Evolutionary conservation across 2,329 filamentous ascomycete species (phyloP), one percentile per base, ranked within the genome.

Genomic region (Colletotrichum tabaci): DNA sequence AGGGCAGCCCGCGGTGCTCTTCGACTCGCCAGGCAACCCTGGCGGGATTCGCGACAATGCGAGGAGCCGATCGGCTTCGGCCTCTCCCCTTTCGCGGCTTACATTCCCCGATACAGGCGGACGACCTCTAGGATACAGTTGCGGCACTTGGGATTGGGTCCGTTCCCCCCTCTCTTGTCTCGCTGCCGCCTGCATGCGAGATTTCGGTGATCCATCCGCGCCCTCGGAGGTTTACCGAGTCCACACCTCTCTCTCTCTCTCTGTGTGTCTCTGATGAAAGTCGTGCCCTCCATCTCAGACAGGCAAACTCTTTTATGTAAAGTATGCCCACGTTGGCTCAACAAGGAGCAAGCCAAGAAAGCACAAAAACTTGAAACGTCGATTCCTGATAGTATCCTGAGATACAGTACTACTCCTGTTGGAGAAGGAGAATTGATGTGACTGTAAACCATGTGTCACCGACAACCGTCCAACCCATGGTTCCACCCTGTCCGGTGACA

Each of bases 201-300:
- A 58, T 30, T 63, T 63, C 68, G 68, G 65, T 46, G 56, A 63
- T 63, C 65, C 65, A 68, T 60, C 68, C 68, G 68, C 65, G 42
- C 21, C 53, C 47, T 68, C 68, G 68, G 68, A 64, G 26, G 58
- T 63, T 68, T 50, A 21, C 65, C 68, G 68, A 71, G 46, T 67
- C 68, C 64, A 53, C 44, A 30, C 26, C 26, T 30, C 26, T 30
- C 26, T 30, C 26, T 30, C 26, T 6, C 26, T 26, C 26, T 26
- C 26, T 4, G 3, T 26, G 3, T 26, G 3, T 26, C 4, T 5
- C 4, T 6, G 26, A 6, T 30, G 26, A 30, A 30, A 30, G 26
- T 30, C 26, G 26, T 30, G 26, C 26, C 26, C 26, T 30, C 26
- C 26, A 30, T 30, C 40, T 42, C 12, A 38, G 26, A 58, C 42